Evolutionary conservation across 768 basidiomycete species (phyloP).

Genomic region (Suillus alpinus): DNA sequence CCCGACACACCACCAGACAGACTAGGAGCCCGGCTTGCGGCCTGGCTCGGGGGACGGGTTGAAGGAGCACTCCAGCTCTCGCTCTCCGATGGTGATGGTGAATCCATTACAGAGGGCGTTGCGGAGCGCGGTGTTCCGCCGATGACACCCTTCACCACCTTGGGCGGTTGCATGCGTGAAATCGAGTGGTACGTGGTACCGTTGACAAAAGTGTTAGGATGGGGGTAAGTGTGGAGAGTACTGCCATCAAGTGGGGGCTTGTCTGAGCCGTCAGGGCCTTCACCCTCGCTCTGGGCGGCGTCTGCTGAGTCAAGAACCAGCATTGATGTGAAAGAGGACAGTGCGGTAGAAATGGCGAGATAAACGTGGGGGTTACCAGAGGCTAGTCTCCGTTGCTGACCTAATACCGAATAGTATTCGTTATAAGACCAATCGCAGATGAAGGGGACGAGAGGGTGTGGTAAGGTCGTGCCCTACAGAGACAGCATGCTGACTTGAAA

Average conservation of each 20-base stretch:
- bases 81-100: slow-evolving; percentile 56
- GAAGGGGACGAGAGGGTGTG: background rate
- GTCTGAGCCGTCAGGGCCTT: slow-evolving; percentile 57
- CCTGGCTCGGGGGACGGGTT: slow-evolving; percentile 56
- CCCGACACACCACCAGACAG: slow-evolving; percentile 37
- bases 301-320: slow-evolving; percentile 47
- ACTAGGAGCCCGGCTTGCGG: slow-evolving; percentile 42
- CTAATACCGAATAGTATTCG: background rate
- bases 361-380: slow-evolving; percentile 9
- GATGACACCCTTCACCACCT: slow-evolving; percentile 19
- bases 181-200: slow-evolving; percentile 9
- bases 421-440: slow-evolving; percentile 10
- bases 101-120: slow-evolving; percentile 37
- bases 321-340: slow-evolving; percentile 31
- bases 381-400: background rate
- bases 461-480: slow-evolving; percentile 28
- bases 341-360: slow-evolving; percentile 15
- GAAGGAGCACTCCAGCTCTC: slow-evolving; percentile 62
- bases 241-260: slow-evolving; percentile 47
- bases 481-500: slow-evolving; percentile 34
- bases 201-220: slow-evolving; percentile 13
- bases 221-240: slow-evolving; percentile 14
- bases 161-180: slow-evolving; percentile 17
- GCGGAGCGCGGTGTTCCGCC: slow-evolving; percentile 29
- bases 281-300: slow-evolving; percentile 51